Percentiles rank a stretch among this genome's conserved stretches.
Evolutionary conservation across 371 early-diverging fungal genomes (phyloP).

Genomic region (Capillidium rhysosporum): DNA sequence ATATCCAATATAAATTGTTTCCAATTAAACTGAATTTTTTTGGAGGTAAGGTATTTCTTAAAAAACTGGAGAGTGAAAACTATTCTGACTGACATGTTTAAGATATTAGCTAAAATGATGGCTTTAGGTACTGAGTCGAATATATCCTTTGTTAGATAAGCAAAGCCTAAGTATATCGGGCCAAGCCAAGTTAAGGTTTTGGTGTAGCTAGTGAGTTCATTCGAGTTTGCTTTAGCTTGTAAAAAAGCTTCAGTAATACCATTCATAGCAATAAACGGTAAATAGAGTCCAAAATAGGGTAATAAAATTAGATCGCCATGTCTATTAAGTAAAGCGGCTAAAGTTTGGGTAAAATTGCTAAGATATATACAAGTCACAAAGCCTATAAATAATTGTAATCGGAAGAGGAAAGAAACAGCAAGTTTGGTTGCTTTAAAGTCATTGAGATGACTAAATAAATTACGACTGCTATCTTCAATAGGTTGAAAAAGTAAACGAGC

Average conservation of each 20-base stretch:
- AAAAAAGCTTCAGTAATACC: slow-evolving; percentile 89
- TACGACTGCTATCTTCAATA: slow-evolving; percentile 73
- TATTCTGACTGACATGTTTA: background rate
- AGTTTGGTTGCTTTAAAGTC: background rate
- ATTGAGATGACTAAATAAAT: slow-evolving; percentile 48
- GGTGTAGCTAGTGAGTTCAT: slow-evolving; percentile 35
- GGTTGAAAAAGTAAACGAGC: slow-evolving; percentile 84
- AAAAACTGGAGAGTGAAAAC: background rate
- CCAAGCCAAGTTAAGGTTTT: slow-evolving; percentile 59
- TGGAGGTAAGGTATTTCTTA: too few relatives aligned
- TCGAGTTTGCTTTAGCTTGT: slow-evolving; percentile 54
- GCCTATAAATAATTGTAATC: too few relatives aligned
- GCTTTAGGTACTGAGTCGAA: background rate
- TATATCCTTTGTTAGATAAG: background rate
- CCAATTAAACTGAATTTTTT: too few relatives aligned
- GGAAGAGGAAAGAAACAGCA: too few relatives aligned
- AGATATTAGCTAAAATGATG: background rate
- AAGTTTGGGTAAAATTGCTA: background rate
- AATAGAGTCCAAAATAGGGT: slow-evolving; percentile 60
- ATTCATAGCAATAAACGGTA: slow-evolving; percentile 87
- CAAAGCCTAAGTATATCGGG: slow-evolving; percentile 39
- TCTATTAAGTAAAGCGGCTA: background rate
- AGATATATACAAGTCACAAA: too few relatives aligned
- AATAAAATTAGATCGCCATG: background rate
- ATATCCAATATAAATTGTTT: too few relatives aligned